A percentile compares a stretch with the other conserved stretches of the same genome.
These are phyloP conservation scores for Fagus sylvatica DNA, from an alignment of 306 rosid genomes.

Conservation along the genomic window DNA sequence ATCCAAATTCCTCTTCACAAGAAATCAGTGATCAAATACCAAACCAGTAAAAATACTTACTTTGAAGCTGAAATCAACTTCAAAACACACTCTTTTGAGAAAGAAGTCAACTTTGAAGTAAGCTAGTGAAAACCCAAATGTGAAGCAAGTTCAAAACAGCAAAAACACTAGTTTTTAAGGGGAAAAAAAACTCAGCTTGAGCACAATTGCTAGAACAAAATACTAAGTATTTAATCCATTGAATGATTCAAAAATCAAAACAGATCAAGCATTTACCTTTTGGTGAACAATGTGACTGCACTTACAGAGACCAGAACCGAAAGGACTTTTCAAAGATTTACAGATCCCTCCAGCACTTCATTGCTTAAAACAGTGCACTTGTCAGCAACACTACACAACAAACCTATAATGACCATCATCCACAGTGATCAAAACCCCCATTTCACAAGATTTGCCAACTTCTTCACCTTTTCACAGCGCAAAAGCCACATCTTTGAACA, in stretches of 20 bases:
- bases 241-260: slow-evolving; percentile 17
- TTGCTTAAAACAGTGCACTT: slow-evolving; percentile 7
- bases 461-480: background rate
- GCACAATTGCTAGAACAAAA: background rate
- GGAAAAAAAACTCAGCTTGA: background rate
- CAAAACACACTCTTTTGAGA: background rate
- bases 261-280: slow-evolving; percentile 16
- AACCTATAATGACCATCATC: background rate
- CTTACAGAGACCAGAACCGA: slow-evolving; percentile 32
- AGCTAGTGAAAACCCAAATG: background rate
- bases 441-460: background rate
- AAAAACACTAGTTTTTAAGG: background rate
- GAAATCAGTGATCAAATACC: slow-evolving; percentile 28
- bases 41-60: background rate
- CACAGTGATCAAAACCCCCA: background rate
- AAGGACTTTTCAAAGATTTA: slow-evolving; percentile 17
- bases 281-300: slow-evolving; percentile 15
- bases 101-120: background rate
- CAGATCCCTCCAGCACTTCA: slow-evolving; percentile 21
- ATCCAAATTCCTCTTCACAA: slow-evolving; percentile 16
- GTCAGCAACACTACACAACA: slow-evolving; percentile 7
- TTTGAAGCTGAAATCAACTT: background rate
- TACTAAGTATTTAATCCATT: background rate
- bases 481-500: background rate
- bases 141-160: background rate